A percentile compares a stretch with the other conserved stretches of the same genome.
phyloP scores from a whole-genome alignment of 148 eudicot genomes.

The Talinum fruticosum region DNA sequence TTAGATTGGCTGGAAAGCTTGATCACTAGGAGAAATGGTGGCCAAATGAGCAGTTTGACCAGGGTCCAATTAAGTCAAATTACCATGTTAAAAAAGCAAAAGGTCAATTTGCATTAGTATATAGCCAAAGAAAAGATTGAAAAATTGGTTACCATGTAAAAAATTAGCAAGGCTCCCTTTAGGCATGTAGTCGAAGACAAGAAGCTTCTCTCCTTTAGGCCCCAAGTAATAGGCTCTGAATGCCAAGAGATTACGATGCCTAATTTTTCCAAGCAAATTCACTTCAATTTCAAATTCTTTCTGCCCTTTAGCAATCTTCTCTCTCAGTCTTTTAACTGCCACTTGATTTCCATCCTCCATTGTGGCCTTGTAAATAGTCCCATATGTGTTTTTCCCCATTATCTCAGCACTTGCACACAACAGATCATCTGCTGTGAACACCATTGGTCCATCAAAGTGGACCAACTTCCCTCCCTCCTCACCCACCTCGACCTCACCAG shows the following conservation, averaged over 20 bases:
- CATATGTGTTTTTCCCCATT: constrained; percentile 89
- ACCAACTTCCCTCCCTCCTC: constrained; percentile 81
- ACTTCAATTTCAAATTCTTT: constrained; percentile 84
- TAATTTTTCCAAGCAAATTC: constrained; percentile 67
- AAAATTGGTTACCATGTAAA: constrained; percentile 56
- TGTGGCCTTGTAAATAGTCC: constrained; percentile 84
- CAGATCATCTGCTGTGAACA: constrained; percentile 82
- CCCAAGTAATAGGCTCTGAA: constrained; percentile 86
- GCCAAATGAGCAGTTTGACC: no score
- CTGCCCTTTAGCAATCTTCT: constrained; percentile 64
- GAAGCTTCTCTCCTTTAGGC: constrained; percentile 92
- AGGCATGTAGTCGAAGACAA: constrained; percentile 82
- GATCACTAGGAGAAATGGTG: no score
- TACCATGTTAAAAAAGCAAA: no score
- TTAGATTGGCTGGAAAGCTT: no score
- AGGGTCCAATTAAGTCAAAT: no score
- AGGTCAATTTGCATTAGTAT: neutral
- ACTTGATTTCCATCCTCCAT: constrained; percentile 78
- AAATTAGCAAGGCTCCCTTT: constrained; percentile 72
- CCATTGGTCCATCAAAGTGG: constrained; percentile 76
- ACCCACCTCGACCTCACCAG: constrained; percentile 41
- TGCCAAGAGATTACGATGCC: constrained; percentile 77
- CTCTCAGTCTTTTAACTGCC: constrained; percentile 81
- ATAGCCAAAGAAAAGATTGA: neutral
- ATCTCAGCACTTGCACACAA: constrained; percentile 87